Base-by-base conservation (phyloP, 2,329 filamentous ascomycete species). In the Talaromyces albobiverticillius region DNA sequence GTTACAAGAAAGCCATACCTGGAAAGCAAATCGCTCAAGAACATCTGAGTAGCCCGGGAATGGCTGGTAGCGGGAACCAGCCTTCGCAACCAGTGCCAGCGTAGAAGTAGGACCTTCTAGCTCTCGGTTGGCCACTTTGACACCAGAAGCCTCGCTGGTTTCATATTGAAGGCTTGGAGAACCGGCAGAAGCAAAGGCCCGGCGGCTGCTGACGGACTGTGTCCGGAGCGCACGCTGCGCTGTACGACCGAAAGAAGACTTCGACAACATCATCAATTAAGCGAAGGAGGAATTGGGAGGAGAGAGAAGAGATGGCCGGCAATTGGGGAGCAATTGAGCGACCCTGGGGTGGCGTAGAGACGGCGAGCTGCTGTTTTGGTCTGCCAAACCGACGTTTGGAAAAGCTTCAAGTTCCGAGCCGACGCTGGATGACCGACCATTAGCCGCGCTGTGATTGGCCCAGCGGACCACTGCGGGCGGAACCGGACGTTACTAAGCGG, bases 21-120 rank as follows among this genome's bases (percentile, higher is more conserved):
- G 95, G 85, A 96, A 99, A 62, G 95, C 93, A 79, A 95, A 99
- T 74, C 90, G 89, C 79, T 94, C 89, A 62, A 99, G 83, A 56
- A 88, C 93, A 70, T 92, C 88, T 61, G 93, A 88, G 74, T 96
- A 82, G 62, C 94, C 94, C 60, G 94, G 94, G 63, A 89, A 82
- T 60, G 89, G 84, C 80, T 99, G 87, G 76, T 93, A 97, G 75
- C 94, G 83, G 61, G 93, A 95, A 68, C 94, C 94, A 60, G 91
- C 94, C 82, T 95, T 96, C 64, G 92, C 85, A 71, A 99, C 90
- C 61, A 99, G 76, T 54, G 92, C 91, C 62, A 99, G 82, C 69
- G 90, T 95, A 59, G 92, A 91, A 59, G 93, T 95, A 62, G 91
- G 89, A 60, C 90, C 90, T 60, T 89, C 83, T 68, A 90, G 82